Base-by-base conservation (phyloP, 805 yeast species). In the Candida broadrunensis region DNA sequence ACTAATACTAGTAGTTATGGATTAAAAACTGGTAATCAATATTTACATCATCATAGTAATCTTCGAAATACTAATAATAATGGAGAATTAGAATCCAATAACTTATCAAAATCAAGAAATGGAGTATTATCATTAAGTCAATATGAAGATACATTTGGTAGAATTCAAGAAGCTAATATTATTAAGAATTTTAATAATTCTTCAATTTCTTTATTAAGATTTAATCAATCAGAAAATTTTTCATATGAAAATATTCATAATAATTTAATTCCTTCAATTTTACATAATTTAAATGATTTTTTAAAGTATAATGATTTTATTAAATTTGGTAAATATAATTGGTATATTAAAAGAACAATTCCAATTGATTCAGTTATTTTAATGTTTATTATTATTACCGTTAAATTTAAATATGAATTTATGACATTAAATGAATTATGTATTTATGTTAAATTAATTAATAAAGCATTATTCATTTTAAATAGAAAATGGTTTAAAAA, bases 341-440 rank as follows among this genome's bases (percentile, higher is more conserved):
- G 85, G 85, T 80, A 78, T 46, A 67, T 79, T 36, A 73, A 79
- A 50, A 65, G 81, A 34, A 76, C 78, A n/a, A 70, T 80, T 36
- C 85, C 85, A 2, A 63, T 79, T 38, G 83, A 80, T 55, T 77
- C 81, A 6, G 68, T 80, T 13, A 73, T 78, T 12, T 54, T 79
- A 39, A 59, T 78, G 44, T 63, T 77, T 47, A 73, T 77, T 12
- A 75, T 79, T 24, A 64, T 80, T 37, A 70, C 77, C 2, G 73
- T 78, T 6, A 81, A 79, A 52, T 63, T 78, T 52, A 73, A 73
- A 42, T 66, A 61, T 42, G 64, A 67, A 37, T 61, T 63, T 33
- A 65, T 70, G 59, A 60, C 63, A 1, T 47, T 60, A 34, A 57
- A 56, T 40, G 75, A 70, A 43, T 50, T 70, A 37, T 49, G 60